These are phyloP conservation scores for Neurospora cerealis DNA, from an alignment of 495 filamentous ascomycete species.

Conservation along the genomic window DNA sequence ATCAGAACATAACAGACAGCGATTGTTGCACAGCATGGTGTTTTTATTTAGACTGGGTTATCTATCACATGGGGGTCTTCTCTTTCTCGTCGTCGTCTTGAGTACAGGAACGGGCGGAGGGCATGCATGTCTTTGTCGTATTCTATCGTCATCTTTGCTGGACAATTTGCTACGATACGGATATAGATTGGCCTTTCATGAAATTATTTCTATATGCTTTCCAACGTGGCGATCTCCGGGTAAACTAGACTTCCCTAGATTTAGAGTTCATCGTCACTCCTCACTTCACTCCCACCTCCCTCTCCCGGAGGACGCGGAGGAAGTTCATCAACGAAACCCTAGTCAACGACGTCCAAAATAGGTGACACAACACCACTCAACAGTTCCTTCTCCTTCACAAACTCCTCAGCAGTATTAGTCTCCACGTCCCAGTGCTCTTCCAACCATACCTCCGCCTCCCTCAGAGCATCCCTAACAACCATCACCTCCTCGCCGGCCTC, in stretches of 20 bases:
- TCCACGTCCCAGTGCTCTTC: slow-evolving; percentile 62
- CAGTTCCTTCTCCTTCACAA: slow-evolving; percentile 95
- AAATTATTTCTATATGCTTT: neutral
- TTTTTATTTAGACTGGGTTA: neutral
- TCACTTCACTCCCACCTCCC: neutral
- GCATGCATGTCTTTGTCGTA: neutral
- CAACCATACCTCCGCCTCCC: slow-evolving; percentile 85
- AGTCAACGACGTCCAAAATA: neutral
- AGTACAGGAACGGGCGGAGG: neutral
- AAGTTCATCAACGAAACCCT: neutral
- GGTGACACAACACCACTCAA: slow-evolving; percentile 26
- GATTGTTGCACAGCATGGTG: neutral
- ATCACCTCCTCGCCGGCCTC: neutral
- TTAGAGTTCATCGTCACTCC: neutral
- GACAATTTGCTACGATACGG: neutral
- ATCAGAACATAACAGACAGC: neutral
- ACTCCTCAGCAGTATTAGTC: slow-evolving; percentile 77
- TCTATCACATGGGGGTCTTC: neutral
- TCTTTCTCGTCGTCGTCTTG: neutral
- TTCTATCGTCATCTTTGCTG: neutral
- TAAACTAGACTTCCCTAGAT: neutral
- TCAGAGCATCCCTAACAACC: slow-evolving; percentile 71
- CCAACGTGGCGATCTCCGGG: neutral
- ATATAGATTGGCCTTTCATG: neutral
- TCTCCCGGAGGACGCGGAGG: neutral